Evolutionary conservation across 805 yeast species (phyloP), one percentile per base, ranked within the genome.

Genomic region (Nakazawaea wyomingensis): DNA sequence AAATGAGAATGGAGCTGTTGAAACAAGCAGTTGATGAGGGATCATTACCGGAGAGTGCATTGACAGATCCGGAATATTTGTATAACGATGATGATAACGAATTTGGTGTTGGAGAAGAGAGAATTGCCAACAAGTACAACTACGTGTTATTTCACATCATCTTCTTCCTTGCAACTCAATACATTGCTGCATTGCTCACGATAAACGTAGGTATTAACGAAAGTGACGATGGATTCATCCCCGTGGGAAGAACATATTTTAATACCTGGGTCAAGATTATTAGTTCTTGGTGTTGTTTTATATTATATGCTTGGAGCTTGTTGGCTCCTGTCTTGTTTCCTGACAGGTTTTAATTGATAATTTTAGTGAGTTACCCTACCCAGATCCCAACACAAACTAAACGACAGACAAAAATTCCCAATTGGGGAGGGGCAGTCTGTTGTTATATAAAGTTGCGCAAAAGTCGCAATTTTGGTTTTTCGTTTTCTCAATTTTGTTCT

Each of bases 21-120:
- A 76, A 82, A 51, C 93, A 89, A 56, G 99, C 99, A 0, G 96
- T 93, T n/a, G 90, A 85, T 44, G 95, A 86, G 55, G 99, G 99
- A 0, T 80, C 96, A 4, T 70, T 93, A 45, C 99, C 99, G 0
- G 95, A 84, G 51, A 82, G 95, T 51, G 99, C 97, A 0, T 70
- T 93, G 24, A 72, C 74, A 39, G 96, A 91, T 52, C 74, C 75
- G 40, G 62, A 76, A 24, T 85, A 86, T 72, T 66, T 80, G 31
- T 71, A 69, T 48, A 71, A 69, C 22, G 74, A 71, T 26, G 67
- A 62, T 33, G 68, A 62, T 31, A 75, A 65, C 11, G 16, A 29
- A 13, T 13, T 29, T 8, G 68, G 50, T n/a, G 73, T 64, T 17
- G 88, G 82, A 48, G 86, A 80, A 38, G 86, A 82, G 50, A 62